phyloP scores from a whole-genome alignment of 2,329 filamentous ascomycete species.

The Leptographium radiaticola region DNA sequence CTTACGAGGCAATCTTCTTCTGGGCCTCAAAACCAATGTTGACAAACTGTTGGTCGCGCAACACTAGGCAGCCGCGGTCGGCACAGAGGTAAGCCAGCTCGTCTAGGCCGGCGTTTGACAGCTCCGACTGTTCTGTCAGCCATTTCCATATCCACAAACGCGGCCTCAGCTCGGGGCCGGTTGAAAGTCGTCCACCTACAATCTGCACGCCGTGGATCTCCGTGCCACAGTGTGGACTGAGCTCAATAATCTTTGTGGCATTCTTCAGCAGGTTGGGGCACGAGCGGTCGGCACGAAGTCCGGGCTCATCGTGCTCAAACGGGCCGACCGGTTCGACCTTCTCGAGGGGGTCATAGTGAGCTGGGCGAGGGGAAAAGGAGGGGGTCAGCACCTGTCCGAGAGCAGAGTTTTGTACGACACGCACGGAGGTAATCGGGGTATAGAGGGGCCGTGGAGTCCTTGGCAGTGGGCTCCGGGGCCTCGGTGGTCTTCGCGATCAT shows the following conservation, averaged over 20 bases:
- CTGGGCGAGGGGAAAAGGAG: conserved; percentile 4
- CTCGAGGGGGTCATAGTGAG: conserved; percentile 14
- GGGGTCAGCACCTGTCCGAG: background rate
- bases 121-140: conserved; percentile 1
- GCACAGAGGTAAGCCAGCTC: conserved; percentile 13
- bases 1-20: conserved; percentile 11
- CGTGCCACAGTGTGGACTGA: conserved; percentile 16
- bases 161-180: background rate
- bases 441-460: conserved; percentile 4
- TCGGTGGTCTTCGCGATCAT: conserved; percentile 6
- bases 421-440: conserved; percentile 14
- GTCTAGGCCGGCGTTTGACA: conserved; percentile 10
- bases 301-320: conserved; percentile 15
- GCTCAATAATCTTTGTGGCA: conserved; percentile 13
- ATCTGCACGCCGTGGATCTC: conserved; percentile 15
- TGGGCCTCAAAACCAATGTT: conserved; percentile 13
- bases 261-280: conserved; percentile 13
- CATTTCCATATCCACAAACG: background rate
- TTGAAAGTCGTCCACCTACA: background rate
- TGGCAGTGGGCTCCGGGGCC: background rate
- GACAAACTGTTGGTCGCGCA: conserved; percentile 6
- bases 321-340: conserved; percentile 13
- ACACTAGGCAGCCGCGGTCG: conserved; percentile 11
- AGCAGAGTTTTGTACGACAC: background rate
- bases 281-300: conserved; percentile 13